Conservation (phyloP, 805 yeast species). For the Hanseniaspora pseudoguilliermondii region DNA sequence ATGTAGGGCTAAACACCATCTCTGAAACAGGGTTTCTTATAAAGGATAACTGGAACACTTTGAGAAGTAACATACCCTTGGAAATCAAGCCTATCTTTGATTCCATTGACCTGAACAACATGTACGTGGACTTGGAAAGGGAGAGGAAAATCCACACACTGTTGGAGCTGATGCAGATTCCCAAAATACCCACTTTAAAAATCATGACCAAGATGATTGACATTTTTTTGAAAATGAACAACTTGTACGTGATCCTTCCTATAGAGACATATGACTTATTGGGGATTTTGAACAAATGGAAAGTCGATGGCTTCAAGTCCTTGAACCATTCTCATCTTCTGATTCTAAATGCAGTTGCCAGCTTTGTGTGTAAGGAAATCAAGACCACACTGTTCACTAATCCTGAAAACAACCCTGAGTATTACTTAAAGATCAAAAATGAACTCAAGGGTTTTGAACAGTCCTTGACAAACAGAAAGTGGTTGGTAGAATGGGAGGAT, state of each 20-base stretch:
- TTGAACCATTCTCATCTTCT: slow-evolving; percentile 12
- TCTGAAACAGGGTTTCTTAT: not conserved
- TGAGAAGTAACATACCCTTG: not conserved
- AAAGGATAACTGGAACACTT: not conserved
- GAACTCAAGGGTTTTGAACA: not conserved
- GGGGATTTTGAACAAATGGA: slow-evolving; percentile 13
- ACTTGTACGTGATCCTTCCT: slow-evolving; percentile 1
- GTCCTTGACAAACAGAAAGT: not conserved
- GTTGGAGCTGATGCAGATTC: not conserved
- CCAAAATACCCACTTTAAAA: not conserved
- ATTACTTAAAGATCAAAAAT: not conserved
- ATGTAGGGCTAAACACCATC: not conserved
- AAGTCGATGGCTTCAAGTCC: slow-evolving; percentile 6
- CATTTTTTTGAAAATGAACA: not conserved
- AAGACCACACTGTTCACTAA: not conserved
- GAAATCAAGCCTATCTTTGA: not conserved
- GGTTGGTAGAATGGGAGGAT: slow-evolving; percentile 14
- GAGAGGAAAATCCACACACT: not conserved
- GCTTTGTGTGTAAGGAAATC: slow-evolving; percentile 5
- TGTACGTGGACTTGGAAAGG: not conserved
- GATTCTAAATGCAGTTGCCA: not conserved
- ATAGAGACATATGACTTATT: slow-evolving; percentile 7
- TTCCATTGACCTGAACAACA: not conserved
- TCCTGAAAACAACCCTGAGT: not conserved
- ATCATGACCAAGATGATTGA: slow-evolving; percentile 5